A percentile compares a stretch with the other conserved stretches of the same genome.
Conservation (phyloP, 352 stramenopile species). For the Pilasporangium apinafurcum region DNA sequence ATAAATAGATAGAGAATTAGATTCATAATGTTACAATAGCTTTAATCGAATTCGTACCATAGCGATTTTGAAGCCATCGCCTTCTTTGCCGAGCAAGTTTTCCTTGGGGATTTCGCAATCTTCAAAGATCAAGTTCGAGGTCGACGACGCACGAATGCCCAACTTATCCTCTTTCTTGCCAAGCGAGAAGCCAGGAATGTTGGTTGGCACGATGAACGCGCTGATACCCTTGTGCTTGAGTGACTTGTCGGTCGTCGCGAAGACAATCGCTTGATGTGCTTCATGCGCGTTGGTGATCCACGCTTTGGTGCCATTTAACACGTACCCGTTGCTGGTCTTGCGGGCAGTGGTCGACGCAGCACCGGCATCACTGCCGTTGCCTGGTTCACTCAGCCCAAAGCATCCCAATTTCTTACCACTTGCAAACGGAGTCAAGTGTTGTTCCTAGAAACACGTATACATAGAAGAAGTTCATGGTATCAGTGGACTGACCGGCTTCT, state of each 20-base stretch:
- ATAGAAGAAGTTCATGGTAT: no score
- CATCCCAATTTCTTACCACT: constrained; percentile 90
- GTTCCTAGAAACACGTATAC: constrained; percentile 37
- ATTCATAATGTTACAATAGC: background rate
- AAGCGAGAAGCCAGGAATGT: constrained; percentile 90
- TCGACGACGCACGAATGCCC: constrained; percentile 96
- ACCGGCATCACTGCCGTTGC: constrained; percentile 93
- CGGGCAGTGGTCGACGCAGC: constrained; percentile 91
- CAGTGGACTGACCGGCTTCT: no score
- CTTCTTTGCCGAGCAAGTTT: constrained; percentile 77
- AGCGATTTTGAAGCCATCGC: constrained; percentile 88
- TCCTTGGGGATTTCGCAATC: constrained; percentile 89
- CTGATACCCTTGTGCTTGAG: constrained; percentile 95
- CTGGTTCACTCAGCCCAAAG: constrained; percentile 92
- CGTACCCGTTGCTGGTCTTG: constrained; percentile 82
- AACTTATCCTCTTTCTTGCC: constrained; percentile 98
- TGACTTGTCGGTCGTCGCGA: constrained; percentile 96
- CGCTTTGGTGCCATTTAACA: constrained; percentile 96
- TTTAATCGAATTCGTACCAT: constrained; percentile 23
- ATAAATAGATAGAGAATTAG: background rate
- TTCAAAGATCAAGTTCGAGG: constrained; percentile 95
- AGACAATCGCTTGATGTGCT: constrained; percentile 91
- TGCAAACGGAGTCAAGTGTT: constrained; percentile 87
- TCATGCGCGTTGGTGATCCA: constrained; percentile 97
- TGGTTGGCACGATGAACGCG: constrained; percentile 93